Conservation (phyloP, 2,329 filamentous ascomycete species). For the Allantophomopsis lycopodina region DNA sequence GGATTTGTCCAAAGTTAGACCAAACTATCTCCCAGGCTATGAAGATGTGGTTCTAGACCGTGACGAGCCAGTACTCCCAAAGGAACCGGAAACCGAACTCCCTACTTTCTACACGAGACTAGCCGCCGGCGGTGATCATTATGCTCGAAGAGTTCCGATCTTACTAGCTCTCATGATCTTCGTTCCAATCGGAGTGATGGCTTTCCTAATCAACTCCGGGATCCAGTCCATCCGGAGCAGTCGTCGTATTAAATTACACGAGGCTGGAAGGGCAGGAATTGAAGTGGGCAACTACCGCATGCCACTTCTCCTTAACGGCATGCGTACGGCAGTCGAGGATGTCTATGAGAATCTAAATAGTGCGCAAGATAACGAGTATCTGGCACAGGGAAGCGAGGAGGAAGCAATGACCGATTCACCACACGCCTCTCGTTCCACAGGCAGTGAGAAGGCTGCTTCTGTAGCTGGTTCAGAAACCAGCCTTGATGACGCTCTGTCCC, state of each 20-base stretch:
- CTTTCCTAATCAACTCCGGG: conserved; percentile 63
- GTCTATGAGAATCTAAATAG: conserved; percentile 62
- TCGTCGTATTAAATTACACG: conserved; percentile 63
- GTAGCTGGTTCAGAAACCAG: neutral
- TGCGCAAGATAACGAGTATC: conserved; percentile 56
- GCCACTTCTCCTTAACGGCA: conserved; percentile 61
- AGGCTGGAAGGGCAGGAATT: conserved; percentile 54
- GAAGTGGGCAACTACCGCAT: conserved; percentile 60
- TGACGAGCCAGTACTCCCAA: conserved; percentile 38
- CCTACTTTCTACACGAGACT: conserved; percentile 10
- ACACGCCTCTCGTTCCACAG: neutral
- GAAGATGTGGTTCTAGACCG: conserved; percentile 67
- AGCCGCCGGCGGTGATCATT: conserved; percentile 17
- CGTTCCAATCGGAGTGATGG: conserved; percentile 56
- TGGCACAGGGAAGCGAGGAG: conserved; percentile 41
- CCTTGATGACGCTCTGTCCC: neutral
- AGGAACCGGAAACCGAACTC: conserved; percentile 20
- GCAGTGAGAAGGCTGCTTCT: conserved; percentile 6
- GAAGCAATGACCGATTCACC: conserved; percentile 14
- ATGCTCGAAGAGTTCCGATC: conserved; percentile 38
- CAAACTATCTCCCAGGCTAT: conserved; percentile 64
- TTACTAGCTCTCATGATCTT: conserved; percentile 53
- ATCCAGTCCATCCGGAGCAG: conserved; percentile 66
- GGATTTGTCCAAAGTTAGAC: conserved; percentile 49
- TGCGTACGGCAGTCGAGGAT: conserved; percentile 53